Percentiles rank a stretch among this genome's conserved stretches.
phyloP scores from a whole-genome alignment of 2,329 filamentous ascomycete genomes.

The Polytolypa hystricis region DNA sequence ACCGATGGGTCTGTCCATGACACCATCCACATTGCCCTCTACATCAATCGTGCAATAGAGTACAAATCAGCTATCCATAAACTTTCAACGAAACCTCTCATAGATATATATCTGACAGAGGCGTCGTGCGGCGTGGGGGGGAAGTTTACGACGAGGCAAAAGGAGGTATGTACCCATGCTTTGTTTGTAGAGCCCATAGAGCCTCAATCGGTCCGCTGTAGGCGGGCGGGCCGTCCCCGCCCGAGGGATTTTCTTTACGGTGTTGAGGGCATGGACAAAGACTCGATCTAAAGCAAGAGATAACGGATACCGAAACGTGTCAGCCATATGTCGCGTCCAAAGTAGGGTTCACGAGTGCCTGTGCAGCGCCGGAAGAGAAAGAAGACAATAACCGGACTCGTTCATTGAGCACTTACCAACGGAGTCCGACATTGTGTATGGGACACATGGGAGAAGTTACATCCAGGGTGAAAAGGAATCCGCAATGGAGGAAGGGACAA shows the following conservation, averaged over 20 bases:
- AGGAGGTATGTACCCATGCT: constrained; percentile 62
- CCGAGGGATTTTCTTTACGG: constrained; percentile 92
- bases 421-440: constrained; percentile 34
- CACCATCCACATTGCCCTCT: constrained; percentile 89
- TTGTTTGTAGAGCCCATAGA: constrained; percentile 98
- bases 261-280: constrained; percentile 97
- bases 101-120: too few species aligned
- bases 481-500: too few species aligned
- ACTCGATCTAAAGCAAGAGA: constrained; percentile 63
- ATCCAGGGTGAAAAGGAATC: too few species aligned
- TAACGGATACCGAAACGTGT: too few species aligned
- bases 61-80: constrained; percentile 11
- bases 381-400: neutral
- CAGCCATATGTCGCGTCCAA: too few species aligned
- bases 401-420: constrained; percentile 28
- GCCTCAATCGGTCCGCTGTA: constrained; percentile 68
- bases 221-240: constrained; percentile 85
- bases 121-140: too few species aligned
- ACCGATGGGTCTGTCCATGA: constrained; percentile 70
- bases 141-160: neutral
- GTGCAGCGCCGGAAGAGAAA: too few species aligned
- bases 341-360: too few species aligned
- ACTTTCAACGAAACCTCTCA: neutral
- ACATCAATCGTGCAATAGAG: constrained; percentile 6
- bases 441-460: neutral